Conservation (phyloP, 2,329 filamentous ascomycete species). For the Arthrobotrys conoides region DNA sequence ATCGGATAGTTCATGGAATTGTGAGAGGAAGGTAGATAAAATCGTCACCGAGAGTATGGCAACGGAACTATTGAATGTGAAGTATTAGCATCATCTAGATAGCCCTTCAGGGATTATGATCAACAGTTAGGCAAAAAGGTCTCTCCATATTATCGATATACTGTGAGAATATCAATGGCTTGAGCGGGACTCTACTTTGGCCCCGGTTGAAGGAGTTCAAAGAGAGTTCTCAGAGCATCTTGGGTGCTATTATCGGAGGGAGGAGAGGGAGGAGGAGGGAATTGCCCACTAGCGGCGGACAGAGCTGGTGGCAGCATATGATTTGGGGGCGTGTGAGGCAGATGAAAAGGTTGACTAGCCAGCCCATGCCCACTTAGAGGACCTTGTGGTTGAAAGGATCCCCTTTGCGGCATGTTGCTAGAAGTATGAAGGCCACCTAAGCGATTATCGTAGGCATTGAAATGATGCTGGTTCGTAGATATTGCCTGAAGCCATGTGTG, state of each 20-base stretch:
- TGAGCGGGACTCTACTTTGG: slow-evolving; percentile 2
- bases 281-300: background rate
- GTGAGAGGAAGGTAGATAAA: background rate
- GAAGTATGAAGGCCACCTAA: background rate
- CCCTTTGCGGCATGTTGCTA: background rate
- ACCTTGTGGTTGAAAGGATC: slow-evolving; percentile 43
- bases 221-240: slow-evolving; percentile 32
- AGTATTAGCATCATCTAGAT: slow-evolving; percentile 21
- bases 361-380: slow-evolving; percentile 12
- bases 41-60: slow-evolving; percentile 40
- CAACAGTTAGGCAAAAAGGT: background rate
- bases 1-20: slow-evolving; percentile 9
- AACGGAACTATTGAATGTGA: slow-evolving; percentile 39
- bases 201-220: slow-evolving; percentile 29
- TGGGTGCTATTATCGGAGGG: slow-evolving; percentile 27
- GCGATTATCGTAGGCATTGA: background rate
- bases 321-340: background rate
- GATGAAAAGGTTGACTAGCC: slow-evolving; percentile 8
- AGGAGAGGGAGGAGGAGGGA: background rate
- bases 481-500: slow-evolving; percentile 46
- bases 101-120: background rate
- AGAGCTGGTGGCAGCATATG: slow-evolving; percentile 3
- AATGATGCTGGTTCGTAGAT: slow-evolving; percentile 46
- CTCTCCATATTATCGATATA: background rate
- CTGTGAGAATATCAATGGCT: background rate